These are phyloP conservation scores for Daucus carota DNA, from an alignment of 129 eudicot species.

Conservation along the genomic window DNA sequence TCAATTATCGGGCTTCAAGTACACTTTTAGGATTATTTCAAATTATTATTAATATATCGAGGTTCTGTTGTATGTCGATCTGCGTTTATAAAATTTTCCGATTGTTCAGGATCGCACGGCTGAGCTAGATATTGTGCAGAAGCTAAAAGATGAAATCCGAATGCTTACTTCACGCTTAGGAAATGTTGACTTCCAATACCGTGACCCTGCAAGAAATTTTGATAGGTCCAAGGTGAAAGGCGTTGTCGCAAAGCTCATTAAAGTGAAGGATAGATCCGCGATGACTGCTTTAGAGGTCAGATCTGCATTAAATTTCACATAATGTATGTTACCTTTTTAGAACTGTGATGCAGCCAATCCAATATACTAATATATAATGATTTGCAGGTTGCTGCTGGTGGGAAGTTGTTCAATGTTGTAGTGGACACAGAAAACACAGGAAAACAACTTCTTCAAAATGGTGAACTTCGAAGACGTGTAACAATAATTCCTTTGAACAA, in stretches of 20 bases:
- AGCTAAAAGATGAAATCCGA: constrained; percentile 67
- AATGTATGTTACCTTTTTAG: background rate
- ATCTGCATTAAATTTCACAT: constrained; percentile 5
- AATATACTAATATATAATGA: constrained; percentile 4
- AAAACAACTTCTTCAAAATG: constrained; percentile 81
- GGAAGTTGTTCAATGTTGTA: constrained; percentile 79
- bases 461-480: constrained; percentile 83
- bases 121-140: constrained; percentile 58
- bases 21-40: no score
- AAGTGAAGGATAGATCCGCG: constrained; percentile 79
- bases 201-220: constrained; percentile 79
- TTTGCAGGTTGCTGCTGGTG: constrained; percentile 93
- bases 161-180: constrained; percentile 59
- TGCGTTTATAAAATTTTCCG: background rate
- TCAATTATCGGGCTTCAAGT: no score
- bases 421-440: constrained; percentile 89
- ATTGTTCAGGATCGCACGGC: constrained; percentile 50
- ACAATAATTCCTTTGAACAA: constrained; percentile 88
- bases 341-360: background rate
- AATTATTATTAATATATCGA: no score
- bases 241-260: constrained; percentile 93
- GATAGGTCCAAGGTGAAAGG: constrained; percentile 92
- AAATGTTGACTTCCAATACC: constrained; percentile 72
- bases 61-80: no score
- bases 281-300: constrained; percentile 91